Percentiles rank a stretch among this genome's conserved stretches.
phyloP scores from a whole-genome alignment of 2,329 filamentous ascomycete species.

The Fusarium aywerte region DNA sequence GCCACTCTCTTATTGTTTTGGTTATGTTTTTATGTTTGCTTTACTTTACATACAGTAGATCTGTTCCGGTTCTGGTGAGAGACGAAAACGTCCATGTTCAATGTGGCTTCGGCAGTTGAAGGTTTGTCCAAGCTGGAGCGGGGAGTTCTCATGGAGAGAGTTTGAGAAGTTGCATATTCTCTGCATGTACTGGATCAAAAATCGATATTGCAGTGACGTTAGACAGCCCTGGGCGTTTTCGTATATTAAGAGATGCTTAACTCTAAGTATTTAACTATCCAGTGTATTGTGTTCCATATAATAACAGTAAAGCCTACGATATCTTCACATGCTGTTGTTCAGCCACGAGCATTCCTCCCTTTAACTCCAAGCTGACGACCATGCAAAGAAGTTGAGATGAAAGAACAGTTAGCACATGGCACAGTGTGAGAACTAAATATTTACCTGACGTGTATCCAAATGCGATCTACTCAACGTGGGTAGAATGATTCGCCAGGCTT shows the following conservation, averaged over 20 bases:
- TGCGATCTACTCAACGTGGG: slow-evolving; percentile 49
- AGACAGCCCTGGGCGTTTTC: too few species aligned
- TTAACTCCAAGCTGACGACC: slow-evolving; percentile 18
- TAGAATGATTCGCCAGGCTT: slow-evolving; percentile 49
- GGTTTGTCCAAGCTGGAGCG: not conserved
- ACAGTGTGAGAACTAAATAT: slow-evolving; percentile 31
- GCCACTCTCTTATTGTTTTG: not conserved
- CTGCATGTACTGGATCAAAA: not conserved
- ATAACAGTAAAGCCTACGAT: not conserved
- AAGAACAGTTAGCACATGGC: slow-evolving; percentile 30
- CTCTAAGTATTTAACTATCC: not conserved
- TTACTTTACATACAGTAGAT: not conserved
- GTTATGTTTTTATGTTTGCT: not conserved
- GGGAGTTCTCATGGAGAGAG: not conserved
- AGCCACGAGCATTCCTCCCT: slow-evolving; percentile 32
- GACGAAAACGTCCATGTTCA: slow-evolving; percentile 16
- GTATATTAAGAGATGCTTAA: not conserved
- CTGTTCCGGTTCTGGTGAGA: not conserved
- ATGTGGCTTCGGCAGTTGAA: slow-evolving; percentile 11
- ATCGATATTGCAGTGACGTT: not conserved
- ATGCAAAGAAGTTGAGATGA: not conserved
- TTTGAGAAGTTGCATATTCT: slow-evolving; percentile 1
- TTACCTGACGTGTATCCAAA: slow-evolving; percentile 33
- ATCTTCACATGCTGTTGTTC: not conserved
- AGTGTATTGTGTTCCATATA: not conserved